These are phyloP conservation scores for Aspergillus sp. DNA, from an alignment of 2,329 filamentous ascomycete species.

Conservation along the genomic window DNA sequence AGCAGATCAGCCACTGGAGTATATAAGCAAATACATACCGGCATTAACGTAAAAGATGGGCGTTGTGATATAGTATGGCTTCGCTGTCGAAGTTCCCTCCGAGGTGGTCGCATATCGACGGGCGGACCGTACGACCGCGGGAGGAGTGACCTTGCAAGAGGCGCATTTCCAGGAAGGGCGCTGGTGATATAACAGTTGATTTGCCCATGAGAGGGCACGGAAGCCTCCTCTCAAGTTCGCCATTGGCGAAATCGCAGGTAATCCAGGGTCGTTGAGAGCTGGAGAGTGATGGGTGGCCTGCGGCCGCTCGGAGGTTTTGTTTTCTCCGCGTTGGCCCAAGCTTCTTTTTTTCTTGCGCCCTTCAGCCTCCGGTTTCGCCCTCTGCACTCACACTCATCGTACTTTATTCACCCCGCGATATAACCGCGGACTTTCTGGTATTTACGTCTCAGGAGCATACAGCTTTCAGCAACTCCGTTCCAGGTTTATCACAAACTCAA, in stretches of 20 bases:
- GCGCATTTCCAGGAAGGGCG: slow-evolving; percentile 31
- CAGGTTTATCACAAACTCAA: not conserved
- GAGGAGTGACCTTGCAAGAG: slow-evolving; percentile 25
- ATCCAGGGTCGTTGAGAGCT: slow-evolving; percentile 6
- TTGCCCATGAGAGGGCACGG: slow-evolving; percentile 32
- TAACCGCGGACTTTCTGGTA: not conserved
- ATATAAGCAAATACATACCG: slow-evolving; percentile 47
- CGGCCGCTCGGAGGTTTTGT: slow-evolving; percentile 25
- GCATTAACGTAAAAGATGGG: slow-evolving; percentile 99
- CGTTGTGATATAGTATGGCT: slow-evolving; percentile 93
- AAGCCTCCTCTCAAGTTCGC: slow-evolving; percentile 28
- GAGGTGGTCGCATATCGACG: slow-evolving; percentile 32
- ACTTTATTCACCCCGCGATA: not conserved
- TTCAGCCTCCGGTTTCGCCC: slow-evolving; percentile 1
- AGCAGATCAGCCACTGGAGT: not conserved
- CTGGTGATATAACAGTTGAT: slow-evolving; percentile 22
- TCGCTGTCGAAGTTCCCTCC: slow-evolving; percentile 43
- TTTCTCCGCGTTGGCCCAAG: slow-evolving; percentile 37
- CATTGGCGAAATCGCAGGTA: slow-evolving; percentile 21
- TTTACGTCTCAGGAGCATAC: not conserved
- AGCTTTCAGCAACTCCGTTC: too few relatives aligned
- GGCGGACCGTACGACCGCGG: slow-evolving; percentile 18
- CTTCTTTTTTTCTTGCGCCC: slow-evolving; percentile 27
- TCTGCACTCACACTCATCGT: not conserved
- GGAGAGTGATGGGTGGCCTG: slow-evolving; percentile 13